These are phyloP conservation scores for Vitis rotundifolia DNA, from an alignment of 164 flowering plant genomes.

Conservation along the genomic window DNA sequence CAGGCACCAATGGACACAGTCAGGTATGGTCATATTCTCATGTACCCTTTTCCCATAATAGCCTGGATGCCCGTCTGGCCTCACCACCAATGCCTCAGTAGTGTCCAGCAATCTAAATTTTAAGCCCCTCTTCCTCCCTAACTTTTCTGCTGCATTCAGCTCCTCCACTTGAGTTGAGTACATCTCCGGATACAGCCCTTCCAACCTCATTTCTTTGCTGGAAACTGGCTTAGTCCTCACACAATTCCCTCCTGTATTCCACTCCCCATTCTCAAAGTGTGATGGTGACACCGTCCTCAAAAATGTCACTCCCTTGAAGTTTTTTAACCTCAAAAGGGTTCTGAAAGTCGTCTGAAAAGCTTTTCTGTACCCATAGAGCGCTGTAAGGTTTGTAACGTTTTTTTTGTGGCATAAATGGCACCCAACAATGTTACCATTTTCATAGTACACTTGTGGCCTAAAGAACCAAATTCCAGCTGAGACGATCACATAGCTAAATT, in stretches of 20 bases:
- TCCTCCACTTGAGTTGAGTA: conserved; percentile 43
- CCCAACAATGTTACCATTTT: conserved; percentile 24
- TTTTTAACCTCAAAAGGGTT: conserved; percentile 19
- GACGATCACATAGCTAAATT: conserved; percentile 29
- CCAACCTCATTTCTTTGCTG: conserved; percentile 21
- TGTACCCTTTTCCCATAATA: conserved; percentile 28
- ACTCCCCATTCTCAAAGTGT: conserved; percentile 50
- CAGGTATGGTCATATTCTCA: conserved; percentile 23
- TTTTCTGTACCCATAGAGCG: conserved; percentile 27
- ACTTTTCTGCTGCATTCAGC: conserved; percentile 29
- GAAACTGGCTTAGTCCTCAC: conserved; percentile 33
- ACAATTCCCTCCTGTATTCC: conserved; percentile 57
- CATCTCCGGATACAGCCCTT: conserved; percentile 24
- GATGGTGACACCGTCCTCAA: conserved; percentile 43
- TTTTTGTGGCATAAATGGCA: conserved; percentile 34
- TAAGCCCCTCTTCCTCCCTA: conserved; percentile 29
- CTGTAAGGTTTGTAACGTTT: conserved; percentile 17
- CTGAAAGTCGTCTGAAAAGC: conserved; percentile 39
- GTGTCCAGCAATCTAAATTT: conserved; percentile 38
- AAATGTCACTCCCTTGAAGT: conserved; percentile 39
- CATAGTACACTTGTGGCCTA: conserved; percentile 24
- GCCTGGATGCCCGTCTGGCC: conserved; percentile 65
- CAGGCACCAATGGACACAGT: conserved; percentile 67
- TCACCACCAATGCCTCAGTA: conserved; percentile 40
- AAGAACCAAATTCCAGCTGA: conserved; percentile 41